These are phyloP conservation scores for Malassezia vespertilionis DNA, from an alignment of 1,284 basidiomycete species.

Conservation along the genomic window DNA sequence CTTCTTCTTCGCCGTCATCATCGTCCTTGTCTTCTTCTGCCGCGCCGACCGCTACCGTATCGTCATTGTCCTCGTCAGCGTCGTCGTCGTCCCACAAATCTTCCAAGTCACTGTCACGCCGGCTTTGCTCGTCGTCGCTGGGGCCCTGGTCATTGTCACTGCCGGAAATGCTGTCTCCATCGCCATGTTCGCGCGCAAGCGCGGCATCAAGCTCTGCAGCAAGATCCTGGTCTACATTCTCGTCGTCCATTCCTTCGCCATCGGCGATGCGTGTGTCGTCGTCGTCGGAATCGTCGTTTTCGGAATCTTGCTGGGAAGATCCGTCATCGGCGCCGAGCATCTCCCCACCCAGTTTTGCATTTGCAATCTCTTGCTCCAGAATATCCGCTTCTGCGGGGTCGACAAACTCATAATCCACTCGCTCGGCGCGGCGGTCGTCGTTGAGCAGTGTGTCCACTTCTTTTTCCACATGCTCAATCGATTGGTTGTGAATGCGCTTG, in stretches of 20 bases:
- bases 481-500: conserved; percentile 74
- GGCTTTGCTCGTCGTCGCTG: conserved; percentile 25
- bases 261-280: conserved; percentile 13
- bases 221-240: conserved; percentile 53
- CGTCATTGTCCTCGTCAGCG: conserved; percentile 27
- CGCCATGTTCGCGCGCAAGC: conserved; percentile 48
- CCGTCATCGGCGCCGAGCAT: conserved; percentile 32
- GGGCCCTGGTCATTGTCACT: conserved; percentile 40
- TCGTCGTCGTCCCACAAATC: conserved; percentile 41
- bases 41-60: conserved; percentile 60
- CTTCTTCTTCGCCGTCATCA: conserved; percentile 41
- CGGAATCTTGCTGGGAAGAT: conserved; percentile 23
- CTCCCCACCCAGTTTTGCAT: not conserved
- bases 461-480: conserved; percentile 92
- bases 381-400: conserved; percentile 20
- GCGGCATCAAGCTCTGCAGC: conserved; percentile 51
- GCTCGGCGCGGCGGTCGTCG: conserved; percentile 68
- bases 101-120: conserved; percentile 25
- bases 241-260: conserved; percentile 53
- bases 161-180: conserved; percentile 54
- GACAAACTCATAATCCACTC: conserved; percentile 52
- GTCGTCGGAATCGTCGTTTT: conserved; percentile 51
- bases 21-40: conserved; percentile 54
- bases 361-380: conserved; percentile 15
- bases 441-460: conserved; percentile 84